Conservation (phyloP, 768 basidiomycete species). For the Pleurotus giganteus region DNA sequence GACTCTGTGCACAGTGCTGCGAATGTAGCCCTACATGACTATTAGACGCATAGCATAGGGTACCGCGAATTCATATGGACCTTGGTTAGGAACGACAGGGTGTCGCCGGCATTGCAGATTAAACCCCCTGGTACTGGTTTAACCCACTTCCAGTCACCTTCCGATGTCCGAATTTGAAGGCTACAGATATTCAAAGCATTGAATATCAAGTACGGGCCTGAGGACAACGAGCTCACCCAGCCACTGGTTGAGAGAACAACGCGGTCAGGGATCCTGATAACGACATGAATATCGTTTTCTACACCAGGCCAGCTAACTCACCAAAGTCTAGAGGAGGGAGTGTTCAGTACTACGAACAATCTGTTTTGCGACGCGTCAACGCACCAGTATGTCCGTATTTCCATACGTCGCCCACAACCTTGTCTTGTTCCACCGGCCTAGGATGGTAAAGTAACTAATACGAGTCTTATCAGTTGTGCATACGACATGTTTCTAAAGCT, state of each 20-base stretch:
- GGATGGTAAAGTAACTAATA: conserved; percentile 35
- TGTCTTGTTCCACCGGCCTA: conserved; percentile 36
- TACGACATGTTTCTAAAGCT: not conserved
- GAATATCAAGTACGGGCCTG: too few relatives aligned
- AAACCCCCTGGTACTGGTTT: conserved; percentile 30
- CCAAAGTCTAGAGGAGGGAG: conserved; percentile 12
- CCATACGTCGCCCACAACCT: conserved; percentile 41
- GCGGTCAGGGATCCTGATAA: conserved; percentile 31
- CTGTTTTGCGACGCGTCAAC: not conserved
- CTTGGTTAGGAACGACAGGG: conserved; percentile 39
- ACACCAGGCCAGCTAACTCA: not conserved
- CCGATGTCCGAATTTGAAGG: conserved; percentile 34
- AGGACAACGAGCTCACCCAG: conserved; percentile 16
- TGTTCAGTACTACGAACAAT: not conserved
- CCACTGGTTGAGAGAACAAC: conserved; percentile 34
- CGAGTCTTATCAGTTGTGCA: not conserved
- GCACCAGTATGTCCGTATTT: conserved; percentile 44
- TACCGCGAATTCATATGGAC: not conserved
- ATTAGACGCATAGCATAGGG: not conserved
- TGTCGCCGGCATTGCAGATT: conserved; percentile 37
- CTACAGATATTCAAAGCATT: conserved; percentile 8
- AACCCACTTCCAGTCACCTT: conserved; percentile 33
- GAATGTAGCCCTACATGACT: conserved; percentile 37
- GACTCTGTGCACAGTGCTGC: conserved; percentile 47
- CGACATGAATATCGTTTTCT: not conserved